A percentile compares a stretch with the other conserved stretches of the same genome.
These are phyloP conservation scores for Strobilomyces dryophilus DNA, from an alignment of 768 basidiomycete species.

Conservation along the genomic window DNA sequence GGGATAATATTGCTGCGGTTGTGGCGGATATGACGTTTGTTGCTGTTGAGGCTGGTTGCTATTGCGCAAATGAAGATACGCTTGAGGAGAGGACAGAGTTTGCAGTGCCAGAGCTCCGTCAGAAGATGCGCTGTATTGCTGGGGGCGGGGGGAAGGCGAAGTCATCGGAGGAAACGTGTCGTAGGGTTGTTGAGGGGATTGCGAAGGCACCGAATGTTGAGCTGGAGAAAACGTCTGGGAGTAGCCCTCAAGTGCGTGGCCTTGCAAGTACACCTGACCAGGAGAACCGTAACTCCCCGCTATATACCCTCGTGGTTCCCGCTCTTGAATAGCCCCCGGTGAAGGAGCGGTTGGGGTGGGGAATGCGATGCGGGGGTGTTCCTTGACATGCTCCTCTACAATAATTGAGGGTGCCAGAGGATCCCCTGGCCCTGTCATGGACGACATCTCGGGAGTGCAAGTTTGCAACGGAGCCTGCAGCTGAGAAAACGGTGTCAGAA, in stretches of 20 bases:
- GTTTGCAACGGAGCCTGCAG: conserved; percentile 6
- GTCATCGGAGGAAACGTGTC: background rate
- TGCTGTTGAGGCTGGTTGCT: conserved; percentile 16
- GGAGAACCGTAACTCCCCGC: conserved; percentile 2
- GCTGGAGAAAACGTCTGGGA: conserved; percentile 5
- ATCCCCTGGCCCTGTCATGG: background rate
- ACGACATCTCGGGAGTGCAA: conserved; percentile 1
- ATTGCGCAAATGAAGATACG: conserved; percentile 6
- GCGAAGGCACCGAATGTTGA: conserved; percentile 7
- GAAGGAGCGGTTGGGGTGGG: conserved; percentile 3
- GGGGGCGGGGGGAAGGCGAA: conserved; percentile 4
- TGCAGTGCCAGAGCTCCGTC: conserved; percentile 6
- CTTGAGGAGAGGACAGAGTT: conserved; percentile 7
- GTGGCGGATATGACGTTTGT: conserved; percentile 6
- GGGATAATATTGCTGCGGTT: conserved; percentile 7
- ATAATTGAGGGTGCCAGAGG: conserved; percentile 16
- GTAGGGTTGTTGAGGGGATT: conserved; percentile 13
- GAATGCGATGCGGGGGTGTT: background rate
- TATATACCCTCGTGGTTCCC: background rate
- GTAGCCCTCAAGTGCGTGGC: conserved; percentile 6
- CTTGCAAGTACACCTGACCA: conserved; percentile 8
- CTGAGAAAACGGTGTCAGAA: conserved; percentile 6
- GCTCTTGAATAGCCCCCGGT: background rate
- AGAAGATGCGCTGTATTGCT: conserved; percentile 16
- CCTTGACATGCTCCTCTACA: conserved; percentile 10